Evolutionary conservation across 768 basidiomycete species (phyloP).

Genomic region (Lactarius hatsudake): DNA sequence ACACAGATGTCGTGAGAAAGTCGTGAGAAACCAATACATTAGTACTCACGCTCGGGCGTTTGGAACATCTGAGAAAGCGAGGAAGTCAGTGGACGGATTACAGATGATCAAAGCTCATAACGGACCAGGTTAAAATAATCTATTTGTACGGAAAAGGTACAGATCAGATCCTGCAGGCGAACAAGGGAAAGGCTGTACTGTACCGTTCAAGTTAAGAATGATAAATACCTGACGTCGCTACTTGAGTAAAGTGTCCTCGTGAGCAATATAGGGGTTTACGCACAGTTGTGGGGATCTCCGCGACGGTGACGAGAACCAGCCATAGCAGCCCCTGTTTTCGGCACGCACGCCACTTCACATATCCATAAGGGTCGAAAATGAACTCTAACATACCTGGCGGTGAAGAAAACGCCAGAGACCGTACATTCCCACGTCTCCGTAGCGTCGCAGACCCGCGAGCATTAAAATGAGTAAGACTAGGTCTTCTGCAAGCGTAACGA

Average conservation of each 20-base stretch:
- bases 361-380: background rate
- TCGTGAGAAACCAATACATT: background rate
- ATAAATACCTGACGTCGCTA: slow-evolving; percentile 12
- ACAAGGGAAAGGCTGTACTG: background rate
- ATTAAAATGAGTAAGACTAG: slow-evolving; percentile 14
- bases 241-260: background rate
- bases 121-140: slow-evolving; percentile 16
- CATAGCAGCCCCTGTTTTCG: slow-evolving; percentile 19
- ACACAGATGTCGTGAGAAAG: background rate
- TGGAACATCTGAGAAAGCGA: slow-evolving; percentile 20
- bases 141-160: background rate
- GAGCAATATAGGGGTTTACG: background rate
- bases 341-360: background rate
- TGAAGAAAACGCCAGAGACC: slow-evolving; percentile 24
- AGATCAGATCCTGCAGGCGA: background rate
- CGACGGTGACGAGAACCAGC: slow-evolving; percentile 20
- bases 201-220: slow-evolving; percentile 20
- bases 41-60: slow-evolving; percentile 22
- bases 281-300: slow-evolving; percentile 23
- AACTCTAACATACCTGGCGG: slow-evolving; percentile 11
- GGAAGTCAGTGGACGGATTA: background rate
- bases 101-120: background rate
- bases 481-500: slow-evolving; percentile 20
- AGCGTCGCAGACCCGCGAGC: slow-evolving; percentile 22
- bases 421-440: slow-evolving; percentile 14